phyloP scores from a whole-genome alignment of 805 yeast species.

The Cyberlindnera mycetangii region DNA sequence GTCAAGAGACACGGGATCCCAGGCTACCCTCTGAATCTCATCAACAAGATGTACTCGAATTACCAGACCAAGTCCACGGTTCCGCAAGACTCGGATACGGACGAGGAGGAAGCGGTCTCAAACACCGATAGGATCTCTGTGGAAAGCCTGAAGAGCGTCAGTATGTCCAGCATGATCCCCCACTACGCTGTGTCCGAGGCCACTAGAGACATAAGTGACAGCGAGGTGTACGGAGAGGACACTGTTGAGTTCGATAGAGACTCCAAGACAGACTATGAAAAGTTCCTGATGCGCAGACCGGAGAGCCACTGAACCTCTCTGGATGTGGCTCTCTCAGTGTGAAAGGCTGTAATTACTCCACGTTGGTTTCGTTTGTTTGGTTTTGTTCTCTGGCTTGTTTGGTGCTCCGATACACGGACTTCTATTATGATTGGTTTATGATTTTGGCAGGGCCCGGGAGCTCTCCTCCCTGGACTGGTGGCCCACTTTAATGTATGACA shows the following conservation, averaged over 20 bases:
- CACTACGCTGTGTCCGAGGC: slow-evolving; percentile 22
- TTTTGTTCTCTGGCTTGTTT: background rate
- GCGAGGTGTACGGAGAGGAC: slow-evolving; percentile 14
- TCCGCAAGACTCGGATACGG: slow-evolving; percentile 5
- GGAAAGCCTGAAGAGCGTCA: slow-evolving; percentile 23
- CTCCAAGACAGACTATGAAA: slow-evolving; percentile 22
- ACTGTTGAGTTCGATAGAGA: slow-evolving; percentile 21
- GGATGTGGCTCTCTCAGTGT: background rate
- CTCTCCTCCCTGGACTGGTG: background rate
- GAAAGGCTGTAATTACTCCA: no score
- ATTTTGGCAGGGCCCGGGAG: background rate
- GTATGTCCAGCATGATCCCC: slow-evolving; percentile 29
- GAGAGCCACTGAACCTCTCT: background rate
- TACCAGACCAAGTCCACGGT: slow-evolving; percentile 14
- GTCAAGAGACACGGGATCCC: slow-evolving; percentile 44
- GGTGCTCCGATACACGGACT: background rate
- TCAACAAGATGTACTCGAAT: slow-evolving; percentile 34
- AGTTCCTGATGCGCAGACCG: slow-evolving; percentile 20
- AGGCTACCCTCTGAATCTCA: slow-evolving; percentile 35
- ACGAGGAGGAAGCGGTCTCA: slow-evolving; percentile 3
- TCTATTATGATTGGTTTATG: background rate
- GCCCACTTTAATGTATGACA: slow-evolving; percentile 3
- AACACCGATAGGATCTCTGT: slow-evolving; percentile 21
- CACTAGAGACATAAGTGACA: slow-evolving; percentile 11
- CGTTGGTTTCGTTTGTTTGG: background rate